A percentile compares a stretch with the other conserved stretches of the same genome.
These are phyloP conservation scores for Plantago elongata DNA, from an alignment of 257 asterid species.

Conservation along the genomic window DNA sequence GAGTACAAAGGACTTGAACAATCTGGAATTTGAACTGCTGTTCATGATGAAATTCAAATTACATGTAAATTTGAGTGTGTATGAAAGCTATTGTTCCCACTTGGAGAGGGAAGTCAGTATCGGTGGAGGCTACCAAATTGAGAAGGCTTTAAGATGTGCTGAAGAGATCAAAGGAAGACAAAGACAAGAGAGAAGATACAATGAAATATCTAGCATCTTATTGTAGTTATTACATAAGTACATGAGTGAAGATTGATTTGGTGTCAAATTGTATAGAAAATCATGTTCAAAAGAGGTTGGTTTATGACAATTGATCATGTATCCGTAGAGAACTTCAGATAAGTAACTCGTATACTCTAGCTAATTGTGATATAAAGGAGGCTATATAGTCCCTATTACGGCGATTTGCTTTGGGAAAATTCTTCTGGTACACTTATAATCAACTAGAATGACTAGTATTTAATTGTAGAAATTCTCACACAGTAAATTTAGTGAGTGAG, in stretches of 20 bases:
- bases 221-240: slow-evolving; percentile 22
- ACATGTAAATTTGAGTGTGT: slow-evolving; percentile 91
- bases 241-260: neutral
- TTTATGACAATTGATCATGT: no score
- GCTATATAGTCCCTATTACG: no score
- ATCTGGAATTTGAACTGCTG: slow-evolving; percentile 61
- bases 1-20: slow-evolving; percentile 53
- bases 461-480: no score
- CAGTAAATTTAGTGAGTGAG: no score
- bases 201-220: slow-evolving; percentile 31
- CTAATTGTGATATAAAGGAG: no score
- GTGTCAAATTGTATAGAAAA: neutral
- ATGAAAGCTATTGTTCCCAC: slow-evolving; percentile 86
- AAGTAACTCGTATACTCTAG: no score
- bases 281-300: no score
- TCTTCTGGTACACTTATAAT: no score
- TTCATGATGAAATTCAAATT: slow-evolving; percentile 79
- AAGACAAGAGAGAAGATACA: slow-evolving; percentile 28
- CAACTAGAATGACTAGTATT: no score
- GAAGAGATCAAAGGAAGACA: slow-evolving; percentile 71
- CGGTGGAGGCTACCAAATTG: slow-evolving; percentile 94
- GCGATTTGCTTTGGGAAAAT: no score
- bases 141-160: slow-evolving; percentile 87
- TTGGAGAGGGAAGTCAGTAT: slow-evolving; percentile 89
- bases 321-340: no score